These are phyloP conservation scores for Botrytis deweyae DNA, from an alignment of 2,329 filamentous ascomycete species.

Conservation along the genomic window DNA sequence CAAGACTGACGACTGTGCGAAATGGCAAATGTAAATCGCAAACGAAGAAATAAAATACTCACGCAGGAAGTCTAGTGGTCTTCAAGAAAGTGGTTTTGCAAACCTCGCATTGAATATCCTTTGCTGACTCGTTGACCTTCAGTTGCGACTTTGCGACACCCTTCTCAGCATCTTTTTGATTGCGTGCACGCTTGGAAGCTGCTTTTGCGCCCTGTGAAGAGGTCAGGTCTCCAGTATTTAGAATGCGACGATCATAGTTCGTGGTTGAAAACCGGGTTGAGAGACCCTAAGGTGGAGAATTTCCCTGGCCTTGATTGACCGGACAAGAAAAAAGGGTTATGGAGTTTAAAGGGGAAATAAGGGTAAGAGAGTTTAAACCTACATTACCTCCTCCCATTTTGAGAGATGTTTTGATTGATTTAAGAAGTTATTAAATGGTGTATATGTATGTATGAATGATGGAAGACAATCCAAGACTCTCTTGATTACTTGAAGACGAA, in stretches of 20 bases:
- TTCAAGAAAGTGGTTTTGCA: constrained; percentile 80
- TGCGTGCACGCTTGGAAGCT: constrained; percentile 71
- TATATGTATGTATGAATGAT: neutral
- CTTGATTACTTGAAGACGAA: neutral
- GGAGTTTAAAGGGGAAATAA: neutral
- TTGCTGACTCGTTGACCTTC: constrained; percentile 69
- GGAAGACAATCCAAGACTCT: neutral
- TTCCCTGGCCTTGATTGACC: neutral
- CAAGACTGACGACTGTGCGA: neutral
- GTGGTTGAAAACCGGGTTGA: constrained; percentile 11
- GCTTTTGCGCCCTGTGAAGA: constrained; percentile 59
- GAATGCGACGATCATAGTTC: constrained; percentile 4
- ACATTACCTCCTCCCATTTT: constrained; percentile 28
- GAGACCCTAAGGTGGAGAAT: constrained; percentile 6
- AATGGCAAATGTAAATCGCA: neutral
- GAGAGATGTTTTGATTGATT: neutral
- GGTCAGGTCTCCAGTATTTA: constrained; percentile 14
- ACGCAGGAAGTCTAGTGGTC: constrained; percentile 72
- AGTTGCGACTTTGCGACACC: constrained; percentile 62
- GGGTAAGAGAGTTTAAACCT: constrained; percentile 2
- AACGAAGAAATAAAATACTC: constrained; percentile 40
- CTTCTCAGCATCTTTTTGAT: constrained; percentile 57
- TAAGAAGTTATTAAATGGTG: constrained; percentile 14
- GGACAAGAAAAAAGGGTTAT: neutral
- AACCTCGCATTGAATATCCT: constrained; percentile 72